Evolutionary conservation across 495 filamentous ascomycete genomes (phyloP).

Genomic region (Aspergillus coremiiformis): DNA sequence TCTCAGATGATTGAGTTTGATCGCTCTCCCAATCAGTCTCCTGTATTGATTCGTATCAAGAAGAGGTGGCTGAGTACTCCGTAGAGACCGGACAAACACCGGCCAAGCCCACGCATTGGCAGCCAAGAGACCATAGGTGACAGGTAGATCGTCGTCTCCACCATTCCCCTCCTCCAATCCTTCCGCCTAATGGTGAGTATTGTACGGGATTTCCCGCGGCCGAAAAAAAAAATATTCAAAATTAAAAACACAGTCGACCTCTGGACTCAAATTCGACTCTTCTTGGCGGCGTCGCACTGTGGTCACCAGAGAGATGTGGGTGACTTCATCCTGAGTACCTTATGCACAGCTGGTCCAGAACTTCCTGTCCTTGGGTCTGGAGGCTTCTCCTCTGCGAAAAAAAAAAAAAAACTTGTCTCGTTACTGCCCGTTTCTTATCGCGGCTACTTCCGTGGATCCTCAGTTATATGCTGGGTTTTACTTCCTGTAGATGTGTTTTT

Average conservation of each 20-base stretch:
- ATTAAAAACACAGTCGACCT: neutral
- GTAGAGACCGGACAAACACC: neutral
- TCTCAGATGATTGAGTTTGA: neutral
- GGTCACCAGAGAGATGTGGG: neutral
- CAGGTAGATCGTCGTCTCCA: neutral
- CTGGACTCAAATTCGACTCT: neutral
- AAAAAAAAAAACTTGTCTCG: no score
- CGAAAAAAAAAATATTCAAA: neutral
- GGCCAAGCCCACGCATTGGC: neutral
- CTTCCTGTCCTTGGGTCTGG: neutral
- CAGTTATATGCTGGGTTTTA: neutral
- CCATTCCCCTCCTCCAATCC: neutral
- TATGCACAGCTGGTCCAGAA: neutral
- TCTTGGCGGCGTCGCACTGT: neutral
- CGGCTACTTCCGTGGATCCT: neutral
- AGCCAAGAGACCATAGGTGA: neutral
- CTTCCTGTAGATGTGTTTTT: neutral
- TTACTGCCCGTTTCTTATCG: neutral
- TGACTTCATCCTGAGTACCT: no score
- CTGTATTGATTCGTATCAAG: neutral
- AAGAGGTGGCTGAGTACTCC: no score
- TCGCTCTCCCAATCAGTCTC: neutral
- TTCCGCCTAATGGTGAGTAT: neutral
- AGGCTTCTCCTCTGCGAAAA: neutral
- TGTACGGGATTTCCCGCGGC: neutral